These are phyloP conservation scores for Simplicillium sp. DNA, from an alignment of 2,329 filamentous ascomycete species.

Conservation along the genomic window DNA sequence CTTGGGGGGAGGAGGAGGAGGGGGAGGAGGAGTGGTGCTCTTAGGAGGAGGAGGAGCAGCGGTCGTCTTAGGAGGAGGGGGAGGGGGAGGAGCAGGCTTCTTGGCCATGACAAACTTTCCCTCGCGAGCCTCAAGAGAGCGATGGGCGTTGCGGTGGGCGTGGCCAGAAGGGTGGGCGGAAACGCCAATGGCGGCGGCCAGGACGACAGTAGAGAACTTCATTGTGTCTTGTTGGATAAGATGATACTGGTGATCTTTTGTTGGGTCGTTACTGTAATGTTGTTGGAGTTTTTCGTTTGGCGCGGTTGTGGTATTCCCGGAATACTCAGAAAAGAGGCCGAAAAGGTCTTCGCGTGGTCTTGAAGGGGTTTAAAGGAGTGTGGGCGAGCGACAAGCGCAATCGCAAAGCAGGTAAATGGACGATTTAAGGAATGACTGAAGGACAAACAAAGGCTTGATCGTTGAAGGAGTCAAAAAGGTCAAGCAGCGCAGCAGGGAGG, in stretches of 20 bases:
- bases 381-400: conserved; percentile 5
- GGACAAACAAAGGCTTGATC: conserved; percentile 3
- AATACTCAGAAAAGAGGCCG: conserved; percentile 7
- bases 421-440: conserved; percentile 7
- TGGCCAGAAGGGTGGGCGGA: conserved; percentile 30
- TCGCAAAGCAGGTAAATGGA: conserved; percentile 5
- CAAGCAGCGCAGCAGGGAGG: conserved; percentile 6
- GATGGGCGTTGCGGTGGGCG: conserved; percentile 23
- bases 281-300: not conserved
- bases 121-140: conserved; percentile 18
- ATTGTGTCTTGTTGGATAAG: conserved; percentile 17
- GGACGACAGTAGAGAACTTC: conserved; percentile 30
- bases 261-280: conserved; percentile 1
- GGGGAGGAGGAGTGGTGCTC: conserved; percentile 1
- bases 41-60: conserved; percentile 2
- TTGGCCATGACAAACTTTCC: conserved; percentile 22
- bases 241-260: conserved; percentile 1
- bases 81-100: conserved; percentile 16
- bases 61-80: conserved; percentile 8
- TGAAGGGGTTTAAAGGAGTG: conserved; percentile 6
- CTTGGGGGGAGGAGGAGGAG: conserved; percentile 7
- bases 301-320: conserved; percentile 4
- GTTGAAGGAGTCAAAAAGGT: conserved; percentile 11
- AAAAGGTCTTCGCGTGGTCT: conserved; percentile 1
- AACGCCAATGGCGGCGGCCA: conserved; percentile 30